Evolutionary conservation across 1,284 basidiomycete species (phyloP).

Genomic region (Amylostereum areolatum): DNA sequence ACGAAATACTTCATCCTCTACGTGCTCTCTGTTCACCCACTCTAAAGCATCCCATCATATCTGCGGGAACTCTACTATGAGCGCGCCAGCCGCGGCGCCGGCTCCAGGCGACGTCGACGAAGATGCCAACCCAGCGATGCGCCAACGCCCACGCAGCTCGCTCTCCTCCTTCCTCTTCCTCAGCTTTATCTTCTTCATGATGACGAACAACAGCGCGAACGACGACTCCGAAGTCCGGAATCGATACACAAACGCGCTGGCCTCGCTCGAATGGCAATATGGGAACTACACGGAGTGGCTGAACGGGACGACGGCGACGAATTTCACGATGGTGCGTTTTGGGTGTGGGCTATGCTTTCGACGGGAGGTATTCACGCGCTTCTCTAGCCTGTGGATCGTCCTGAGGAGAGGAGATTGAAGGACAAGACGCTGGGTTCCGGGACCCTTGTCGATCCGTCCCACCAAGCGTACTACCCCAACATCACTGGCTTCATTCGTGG

Average conservation of each 20-base stretch:
- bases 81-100: not conserved
- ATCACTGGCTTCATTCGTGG: slow-evolving; percentile 73
- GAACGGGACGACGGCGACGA: slow-evolving; percentile 51
- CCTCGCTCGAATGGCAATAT: slow-evolving; percentile 49
- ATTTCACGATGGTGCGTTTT: slow-evolving; percentile 62
- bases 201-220: slow-evolving; percentile 55
- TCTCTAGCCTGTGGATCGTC: slow-evolving; percentile 44
- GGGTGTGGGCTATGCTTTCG: slow-evolving; percentile 2
- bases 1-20: no score
- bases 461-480: slow-evolving; percentile 64
- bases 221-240: slow-evolving; percentile 58
- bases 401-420: slow-evolving; percentile 41
- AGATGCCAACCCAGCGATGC: slow-evolving; percentile 25
- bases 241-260: slow-evolving; percentile 59
- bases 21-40: no score
- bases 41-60: no score
- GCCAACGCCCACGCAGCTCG: slow-evolving; percentile 43
- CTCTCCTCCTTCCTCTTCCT: slow-evolving; percentile 71
- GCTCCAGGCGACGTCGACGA: slow-evolving; percentile 19
- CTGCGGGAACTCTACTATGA: no score
- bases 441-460: slow-evolving; percentile 35
- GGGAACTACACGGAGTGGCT: slow-evolving; percentile 72
- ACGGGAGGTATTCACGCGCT: slow-evolving; percentile 2
- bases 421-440: slow-evolving; percentile 44
- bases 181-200: slow-evolving; percentile 67